These are phyloP conservation scores for Solanum dulcamara DNA, from an alignment of 257 asterid genomes.

Conservation along the genomic window DNA sequence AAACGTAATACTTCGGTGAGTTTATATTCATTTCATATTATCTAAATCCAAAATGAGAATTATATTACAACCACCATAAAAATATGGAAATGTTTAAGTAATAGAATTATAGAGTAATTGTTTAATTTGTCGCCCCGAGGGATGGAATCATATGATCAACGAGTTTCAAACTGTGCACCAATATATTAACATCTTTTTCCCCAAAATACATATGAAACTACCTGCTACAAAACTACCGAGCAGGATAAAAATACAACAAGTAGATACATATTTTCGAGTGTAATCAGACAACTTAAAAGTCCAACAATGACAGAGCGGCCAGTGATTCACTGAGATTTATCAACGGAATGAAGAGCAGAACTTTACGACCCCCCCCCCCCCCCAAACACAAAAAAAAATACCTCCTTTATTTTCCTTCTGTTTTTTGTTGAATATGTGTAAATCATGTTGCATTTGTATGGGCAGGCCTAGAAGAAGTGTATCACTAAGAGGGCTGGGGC, in stretches of 20 bases:
- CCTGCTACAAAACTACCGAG: neutral
- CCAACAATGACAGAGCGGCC: no score
- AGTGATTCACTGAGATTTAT: no score
- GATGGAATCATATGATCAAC: neutral
- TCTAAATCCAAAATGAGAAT: neutral
- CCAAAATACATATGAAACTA: no score
- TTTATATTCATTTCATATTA: neutral
- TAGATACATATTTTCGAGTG: neutral
- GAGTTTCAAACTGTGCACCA: neutral
- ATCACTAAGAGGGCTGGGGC: constrained; percentile 41
- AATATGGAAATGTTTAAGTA: no score
- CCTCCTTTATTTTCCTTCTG: neutral
- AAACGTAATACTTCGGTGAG: constrained; percentile 56
- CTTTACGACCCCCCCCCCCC: neutral
- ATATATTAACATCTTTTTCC: neutral
- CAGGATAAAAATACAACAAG: neutral
- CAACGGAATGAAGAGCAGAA: no score
- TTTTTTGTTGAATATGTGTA: neutral
- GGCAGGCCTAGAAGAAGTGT: constrained; percentile 36
- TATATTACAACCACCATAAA: no score
- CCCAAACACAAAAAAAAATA: neutral
- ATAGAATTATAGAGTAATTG: no score
- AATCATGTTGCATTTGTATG: neutral
- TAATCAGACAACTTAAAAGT: neutral
- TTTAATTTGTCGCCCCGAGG: no score